Base-by-base conservation (phyloP, 345 rosid species). In the Melaleuca alternifolia region DNA sequence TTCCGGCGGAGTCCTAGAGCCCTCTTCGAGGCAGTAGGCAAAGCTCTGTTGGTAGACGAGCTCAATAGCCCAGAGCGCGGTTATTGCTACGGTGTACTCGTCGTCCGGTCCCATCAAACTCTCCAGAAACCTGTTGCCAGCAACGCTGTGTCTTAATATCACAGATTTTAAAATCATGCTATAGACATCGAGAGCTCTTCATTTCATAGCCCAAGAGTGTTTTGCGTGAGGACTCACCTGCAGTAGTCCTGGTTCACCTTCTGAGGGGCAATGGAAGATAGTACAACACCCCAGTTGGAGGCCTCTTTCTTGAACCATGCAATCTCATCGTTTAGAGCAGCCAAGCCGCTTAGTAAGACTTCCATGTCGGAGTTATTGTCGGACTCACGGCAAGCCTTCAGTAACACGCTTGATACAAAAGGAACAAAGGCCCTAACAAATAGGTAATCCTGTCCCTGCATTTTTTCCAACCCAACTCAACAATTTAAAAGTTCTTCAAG, bases 11-110 rank as follows among this genome's bases (percentile, higher is more conserved):
- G 94, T 93, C 46, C 89, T 92, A 59, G 85, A 82, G 85, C 92
- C 95, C n/a, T 91, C 92, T 57, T 91, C 98, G 52, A 94, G 88
- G 92, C 98, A 96, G 85, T 91, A 93, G 6, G 97, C 93, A 50
- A 95, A 96, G 86, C 98, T 94, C 93, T 92, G 95, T 86, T 92
- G 98, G 88, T 96, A 96, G 61, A 93, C 95, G 2, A 95, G 90
- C 91, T 97, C 98, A 2, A 94, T 94, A 24, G 94, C 95, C 99
- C 98, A 97, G 30, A 93, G 92, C 16, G 95, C 97, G 13, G 96
- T 88, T 79, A 93, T 85, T 18, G 93, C 93, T 84, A 91, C 91
- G 0, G 93, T 81, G 88, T 93, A 95, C 48, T 93, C 93, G 11
- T 91, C 94, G 50, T 94, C 94, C 33, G 91, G 88, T 50, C 88